phyloP scores from a whole-genome alignment of 192 early-diverging fungal species.

The Coemansia sp. region DNA sequence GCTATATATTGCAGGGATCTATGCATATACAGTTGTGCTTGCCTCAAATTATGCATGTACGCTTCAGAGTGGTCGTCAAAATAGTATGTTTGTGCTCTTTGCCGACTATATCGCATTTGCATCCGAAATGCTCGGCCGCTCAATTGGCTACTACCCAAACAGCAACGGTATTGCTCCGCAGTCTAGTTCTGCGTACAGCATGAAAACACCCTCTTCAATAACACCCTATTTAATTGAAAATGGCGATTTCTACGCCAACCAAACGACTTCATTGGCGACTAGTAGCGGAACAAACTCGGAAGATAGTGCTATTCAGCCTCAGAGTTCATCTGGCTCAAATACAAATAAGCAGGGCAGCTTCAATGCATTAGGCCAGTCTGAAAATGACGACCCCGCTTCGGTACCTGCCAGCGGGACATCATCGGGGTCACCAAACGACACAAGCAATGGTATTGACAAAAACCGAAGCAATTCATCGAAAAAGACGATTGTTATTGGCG shows the following conservation, averaged over 20 bases:
- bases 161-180: background rate
- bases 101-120: constrained; percentile 11
- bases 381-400: background rate
- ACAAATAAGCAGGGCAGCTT: background rate
- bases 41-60: background rate
- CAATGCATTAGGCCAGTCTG: no score
- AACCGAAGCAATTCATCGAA: background rate
- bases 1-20: background rate
- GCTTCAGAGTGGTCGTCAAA: background rate
- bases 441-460: background rate
- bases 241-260: background rate
- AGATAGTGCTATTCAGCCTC: background rate
- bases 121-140: background rate
- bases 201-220: background rate
- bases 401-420: background rate
- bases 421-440: background rate
- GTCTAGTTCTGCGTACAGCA: background rate
- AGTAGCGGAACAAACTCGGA: background rate
- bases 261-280: no score
- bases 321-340: background rate
- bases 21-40: background rate
- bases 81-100: background rate
- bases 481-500: background rate
- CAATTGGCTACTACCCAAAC: background rate
- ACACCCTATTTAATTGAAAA: background rate